These are phyloP conservation scores for Cubamyces sp. DNA, from an alignment of 768 basidiomycete species.

Conservation along the genomic window DNA sequence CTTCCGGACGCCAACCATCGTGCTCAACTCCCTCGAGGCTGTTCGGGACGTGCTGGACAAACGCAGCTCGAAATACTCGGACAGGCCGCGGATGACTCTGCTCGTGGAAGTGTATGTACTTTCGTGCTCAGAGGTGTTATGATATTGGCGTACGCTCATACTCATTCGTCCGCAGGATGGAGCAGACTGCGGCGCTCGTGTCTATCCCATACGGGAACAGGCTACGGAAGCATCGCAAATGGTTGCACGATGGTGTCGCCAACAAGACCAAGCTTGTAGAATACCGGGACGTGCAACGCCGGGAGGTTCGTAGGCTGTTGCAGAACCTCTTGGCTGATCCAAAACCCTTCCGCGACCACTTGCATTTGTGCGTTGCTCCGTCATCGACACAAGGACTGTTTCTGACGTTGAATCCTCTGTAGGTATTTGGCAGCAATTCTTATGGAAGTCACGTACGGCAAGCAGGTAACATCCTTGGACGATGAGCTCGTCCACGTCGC, in stretches of 20 bases:
- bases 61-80: conserved; percentile 31
- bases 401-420: no score
- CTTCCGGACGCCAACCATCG: conserved; percentile 21
- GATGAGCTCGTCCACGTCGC: conserved; percentile 33
- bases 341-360: conserved; percentile 3
- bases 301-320: conserved; percentile 17
- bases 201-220: conserved; percentile 17
- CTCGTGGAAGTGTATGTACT: not conserved
- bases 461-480: conserved; percentile 27
- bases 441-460: conserved; percentile 28
- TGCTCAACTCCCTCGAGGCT: conserved; percentile 29
- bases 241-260: conserved; percentile 22
- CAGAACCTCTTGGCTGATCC: conserved; percentile 15
- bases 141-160: no score
- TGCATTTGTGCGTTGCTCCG: conserved; percentile 5
- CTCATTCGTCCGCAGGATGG: conserved; percentile 12
- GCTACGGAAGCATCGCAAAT: conserved; percentile 23
- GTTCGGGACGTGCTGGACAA: conserved; percentile 34
- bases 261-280: conserved; percentile 2
- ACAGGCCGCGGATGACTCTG: conserved; percentile 26
- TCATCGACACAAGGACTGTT: not conserved
- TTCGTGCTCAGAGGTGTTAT: no score
- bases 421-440: conserved; percentile 32
- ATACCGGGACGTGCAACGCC: conserved; percentile 18
- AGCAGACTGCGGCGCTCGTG: conserved; percentile 5